A percentile compares a stretch with the other conserved stretches of the same genome.
Conservation (phyloP, 371 early-diverging fungal species). For the Mortierella sp. region DNA sequence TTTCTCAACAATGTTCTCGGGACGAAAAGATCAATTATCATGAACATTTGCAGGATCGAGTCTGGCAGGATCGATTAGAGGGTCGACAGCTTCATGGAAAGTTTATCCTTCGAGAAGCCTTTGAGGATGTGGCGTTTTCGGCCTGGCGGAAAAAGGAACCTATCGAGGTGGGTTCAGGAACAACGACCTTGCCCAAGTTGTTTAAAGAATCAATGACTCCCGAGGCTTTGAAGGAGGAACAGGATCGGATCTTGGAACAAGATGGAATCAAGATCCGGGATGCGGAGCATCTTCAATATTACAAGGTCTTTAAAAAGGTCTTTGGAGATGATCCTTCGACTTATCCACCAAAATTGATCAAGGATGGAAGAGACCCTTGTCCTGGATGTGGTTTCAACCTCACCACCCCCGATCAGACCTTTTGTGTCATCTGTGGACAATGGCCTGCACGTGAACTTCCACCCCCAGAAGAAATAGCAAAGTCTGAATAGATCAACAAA, state of each 20-base stretch:
- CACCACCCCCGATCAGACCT: slow-evolving; percentile 54
- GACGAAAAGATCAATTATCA: slow-evolving; percentile 54
- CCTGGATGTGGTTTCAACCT: slow-evolving; percentile 63
- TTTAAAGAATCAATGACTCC: slow-evolving; percentile 43
- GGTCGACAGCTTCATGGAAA: slow-evolving; percentile 60
- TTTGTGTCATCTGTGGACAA: slow-evolving; percentile 66
- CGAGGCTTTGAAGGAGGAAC: slow-evolving; percentile 39
- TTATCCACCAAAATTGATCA: slow-evolving; percentile 32
- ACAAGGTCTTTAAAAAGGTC: slow-evolving; percentile 53
- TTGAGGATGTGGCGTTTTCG: slow-evolving; percentile 59
- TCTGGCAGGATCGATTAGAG: slow-evolving; percentile 50
- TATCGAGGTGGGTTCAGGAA: slow-evolving; percentile 65
- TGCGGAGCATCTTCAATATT: slow-evolving; percentile 64
- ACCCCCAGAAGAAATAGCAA: slow-evolving; percentile 39
- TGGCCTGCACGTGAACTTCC: slow-evolving; percentile 62
- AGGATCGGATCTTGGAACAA: slow-evolving; percentile 33
- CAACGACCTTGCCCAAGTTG: slow-evolving; percentile 57
- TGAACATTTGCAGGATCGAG: slow-evolving; percentile 25
- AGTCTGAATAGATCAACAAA: background rate
- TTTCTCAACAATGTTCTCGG: slow-evolving; percentile 56
- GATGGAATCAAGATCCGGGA: slow-evolving; percentile 61
- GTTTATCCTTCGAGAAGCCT: slow-evolving; percentile 60
- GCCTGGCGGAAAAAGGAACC: slow-evolving; percentile 67
- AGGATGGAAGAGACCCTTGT: slow-evolving; percentile 61
- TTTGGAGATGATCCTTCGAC: slow-evolving; percentile 39